Conservation (phyloP, 352 stramenopile genomes). For the Globisporangium echinulatum region DNA sequence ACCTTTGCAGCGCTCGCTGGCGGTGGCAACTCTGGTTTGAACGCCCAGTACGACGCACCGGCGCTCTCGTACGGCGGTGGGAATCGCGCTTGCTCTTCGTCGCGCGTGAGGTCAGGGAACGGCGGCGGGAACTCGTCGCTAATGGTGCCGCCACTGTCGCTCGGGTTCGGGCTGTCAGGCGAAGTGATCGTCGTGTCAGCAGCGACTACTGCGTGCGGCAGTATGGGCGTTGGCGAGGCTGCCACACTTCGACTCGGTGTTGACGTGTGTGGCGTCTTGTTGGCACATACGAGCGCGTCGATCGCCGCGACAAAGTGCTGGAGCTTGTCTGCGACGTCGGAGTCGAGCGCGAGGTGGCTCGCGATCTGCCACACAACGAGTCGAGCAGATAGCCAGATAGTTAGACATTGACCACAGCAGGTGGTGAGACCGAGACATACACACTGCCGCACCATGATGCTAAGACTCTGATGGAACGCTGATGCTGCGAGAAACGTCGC, state of each 20-base stretch:
- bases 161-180: too few species aligned
- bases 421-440: neutral
- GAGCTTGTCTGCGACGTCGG: slow-evolving; percentile 19
- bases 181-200: neutral
- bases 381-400: neutral
- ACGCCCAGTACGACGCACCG: slow-evolving; percentile 16
- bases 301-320: slow-evolving; percentile 31
- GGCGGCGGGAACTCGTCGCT: slow-evolving; percentile 24
- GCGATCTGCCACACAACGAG: slow-evolving; percentile 13
- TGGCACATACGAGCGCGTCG: slow-evolving; percentile 11
- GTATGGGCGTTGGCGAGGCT: too few species aligned
- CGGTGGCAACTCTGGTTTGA: slow-evolving; percentile 14
- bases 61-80: slow-evolving; percentile 30
- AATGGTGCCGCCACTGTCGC: neutral
- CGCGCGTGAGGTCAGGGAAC: slow-evolving; percentile 26
- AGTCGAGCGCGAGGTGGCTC: slow-evolving; percentile 23
- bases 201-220: slow-evolving; percentile 3
- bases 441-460: slow-evolving; percentile 18
- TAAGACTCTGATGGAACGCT: slow-evolving; percentile 32
- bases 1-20: neutral
- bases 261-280: neutral
- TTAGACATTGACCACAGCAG: neutral
- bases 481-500: slow-evolving; percentile 32
- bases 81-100: slow-evolving; percentile 14
- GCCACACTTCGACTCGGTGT: too few species aligned